Evolutionary conservation across 2,329 filamentous ascomycete species (phyloP).

Genomic region (Orbilia blumenaviensis): DNA sequence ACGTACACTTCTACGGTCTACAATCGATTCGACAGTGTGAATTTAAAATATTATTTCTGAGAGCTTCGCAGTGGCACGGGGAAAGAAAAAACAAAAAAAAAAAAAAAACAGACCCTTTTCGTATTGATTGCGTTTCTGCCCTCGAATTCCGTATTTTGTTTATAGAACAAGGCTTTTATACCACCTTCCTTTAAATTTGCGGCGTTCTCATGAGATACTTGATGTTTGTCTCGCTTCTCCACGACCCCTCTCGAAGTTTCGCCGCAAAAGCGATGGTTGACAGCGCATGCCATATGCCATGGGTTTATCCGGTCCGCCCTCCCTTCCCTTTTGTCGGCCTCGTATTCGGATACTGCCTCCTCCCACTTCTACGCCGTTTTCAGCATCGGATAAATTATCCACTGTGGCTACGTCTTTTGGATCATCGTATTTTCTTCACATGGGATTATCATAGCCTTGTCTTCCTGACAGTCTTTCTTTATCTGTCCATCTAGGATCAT

Average conservation of each 20-base stretch:
- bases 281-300: constrained; percentile 12
- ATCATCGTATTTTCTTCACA: background rate
- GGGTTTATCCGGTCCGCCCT: constrained; percentile 15
- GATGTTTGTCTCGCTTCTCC: background rate
- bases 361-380: background rate
- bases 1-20: background rate
- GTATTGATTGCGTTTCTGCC: background rate
- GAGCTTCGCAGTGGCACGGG: background rate
- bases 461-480: background rate
- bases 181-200: background rate
- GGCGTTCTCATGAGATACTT: background rate
- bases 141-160: constrained; percentile 4
- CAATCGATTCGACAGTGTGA: background rate
- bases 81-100: no score
- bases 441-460: background rate
- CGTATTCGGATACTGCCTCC: constrained; percentile 4
- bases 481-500: background rate
- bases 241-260: constrained; percentile 10
- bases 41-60: background rate
- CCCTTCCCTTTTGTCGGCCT: background rate
- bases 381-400: constrained; percentile 5
- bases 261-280: constrained; percentile 3
- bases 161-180: background rate
- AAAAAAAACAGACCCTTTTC: background rate
- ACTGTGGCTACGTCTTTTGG: background rate